These are phyloP conservation scores for Ormosia semicastrata DNA, from an alignment of 306 rosid species.

Conservation along the genomic window DNA sequence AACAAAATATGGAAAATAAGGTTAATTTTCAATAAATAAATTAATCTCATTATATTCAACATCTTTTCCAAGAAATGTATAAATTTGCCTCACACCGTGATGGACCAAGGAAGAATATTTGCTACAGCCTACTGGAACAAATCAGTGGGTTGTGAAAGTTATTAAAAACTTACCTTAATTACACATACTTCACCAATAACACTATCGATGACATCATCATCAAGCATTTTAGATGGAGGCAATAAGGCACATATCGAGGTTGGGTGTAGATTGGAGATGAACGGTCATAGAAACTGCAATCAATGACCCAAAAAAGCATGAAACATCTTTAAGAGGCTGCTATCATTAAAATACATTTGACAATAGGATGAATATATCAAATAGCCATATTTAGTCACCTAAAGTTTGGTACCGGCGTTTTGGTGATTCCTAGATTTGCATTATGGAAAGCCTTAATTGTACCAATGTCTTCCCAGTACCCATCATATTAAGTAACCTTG, in stretches of 20 bases:
- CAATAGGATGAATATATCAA: constrained; percentile 5
- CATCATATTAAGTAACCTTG: constrained; percentile 97
- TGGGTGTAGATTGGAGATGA: constrained; percentile 99
- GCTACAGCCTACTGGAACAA: neutral
- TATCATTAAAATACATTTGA: constrained; percentile 15
- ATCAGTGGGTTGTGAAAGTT: neutral
- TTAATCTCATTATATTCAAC: neutral
- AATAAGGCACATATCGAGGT: constrained; percentile 93
- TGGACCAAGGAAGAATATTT: too few relatives aligned
- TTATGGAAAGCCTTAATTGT: constrained; percentile 98
- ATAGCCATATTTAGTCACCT: constrained; percentile 48
- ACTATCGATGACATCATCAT: constrained; percentile 95
- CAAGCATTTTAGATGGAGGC: constrained; percentile 99
- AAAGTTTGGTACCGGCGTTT: constrained; percentile 95
- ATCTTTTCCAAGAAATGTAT: neutral
- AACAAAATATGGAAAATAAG: constrained; percentile 3
- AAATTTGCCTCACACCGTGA: neutral
- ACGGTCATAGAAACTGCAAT: constrained; percentile 89
- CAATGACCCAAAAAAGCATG: constrained; percentile 13
- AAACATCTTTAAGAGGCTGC: neutral
- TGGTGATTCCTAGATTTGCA: constrained; percentile 95
- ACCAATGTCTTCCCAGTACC: constrained; percentile 99
- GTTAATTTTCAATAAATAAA: constrained; percentile 19
- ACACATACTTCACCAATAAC: constrained; percentile 99
- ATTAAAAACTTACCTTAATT: constrained; percentile 63